These are phyloP conservation scores for Rickenella mellea DNA, from an alignment of 768 basidiomycete species.

Conservation along the genomic window DNA sequence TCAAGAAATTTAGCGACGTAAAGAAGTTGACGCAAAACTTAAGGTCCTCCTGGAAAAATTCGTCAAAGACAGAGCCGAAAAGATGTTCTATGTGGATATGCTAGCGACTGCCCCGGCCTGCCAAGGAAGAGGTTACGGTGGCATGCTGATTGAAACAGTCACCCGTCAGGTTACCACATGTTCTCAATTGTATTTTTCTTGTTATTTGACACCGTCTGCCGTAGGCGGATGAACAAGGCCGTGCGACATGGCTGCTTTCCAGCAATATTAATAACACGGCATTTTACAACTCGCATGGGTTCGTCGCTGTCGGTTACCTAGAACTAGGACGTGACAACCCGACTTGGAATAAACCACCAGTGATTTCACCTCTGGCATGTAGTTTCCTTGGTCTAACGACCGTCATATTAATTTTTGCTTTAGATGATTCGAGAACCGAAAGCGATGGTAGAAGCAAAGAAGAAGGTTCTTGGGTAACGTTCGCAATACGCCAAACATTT, in stretches of 20 bases:
- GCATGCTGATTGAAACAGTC: slow-evolving; percentile 18
- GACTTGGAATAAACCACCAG: slow-evolving; percentile 18
- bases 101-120: slow-evolving; percentile 18
- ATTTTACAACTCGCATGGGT: slow-evolving; percentile 19
- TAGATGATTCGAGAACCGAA: slow-evolving; percentile 3
- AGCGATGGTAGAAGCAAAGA: no score
- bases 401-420: neutral
- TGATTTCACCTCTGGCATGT: slow-evolving; percentile 21
- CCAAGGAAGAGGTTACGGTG: slow-evolving; percentile 22
- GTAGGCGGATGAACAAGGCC: slow-evolving; percentile 20
- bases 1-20: slow-evolving; percentile 10
- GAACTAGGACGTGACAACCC: slow-evolving; percentile 21
- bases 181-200: neutral
- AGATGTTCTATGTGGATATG: slow-evolving; percentile 21
- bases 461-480: no score
- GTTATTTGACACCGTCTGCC: neutral
- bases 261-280: slow-evolving; percentile 14
- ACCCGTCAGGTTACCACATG: slow-evolving; percentile 16
- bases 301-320: slow-evolving; percentile 13
- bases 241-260: slow-evolving; percentile 21
- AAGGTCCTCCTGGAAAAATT: slow-evolving; percentile 12
- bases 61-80: slow-evolving; percentile 15
- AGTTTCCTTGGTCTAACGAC: neutral
- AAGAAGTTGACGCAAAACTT: slow-evolving; percentile 15
- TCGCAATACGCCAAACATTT: no score